Percentiles rank a stretch among this genome's conserved stretches.
Evolutionary conservation across 1,139 yeast species (phyloP).

Genomic region (Saccharomyces hybrid): DNA sequence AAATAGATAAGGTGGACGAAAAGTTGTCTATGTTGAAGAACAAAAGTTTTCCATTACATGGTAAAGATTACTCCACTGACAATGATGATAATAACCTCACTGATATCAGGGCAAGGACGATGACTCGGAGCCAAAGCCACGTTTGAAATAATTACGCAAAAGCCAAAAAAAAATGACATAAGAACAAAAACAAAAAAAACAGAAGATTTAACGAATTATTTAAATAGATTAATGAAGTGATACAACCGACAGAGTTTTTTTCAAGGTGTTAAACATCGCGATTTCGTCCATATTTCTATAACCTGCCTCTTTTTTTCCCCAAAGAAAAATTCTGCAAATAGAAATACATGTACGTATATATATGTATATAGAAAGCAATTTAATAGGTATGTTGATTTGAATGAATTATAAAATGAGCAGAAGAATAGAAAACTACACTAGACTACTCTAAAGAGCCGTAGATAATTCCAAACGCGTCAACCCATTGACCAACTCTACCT

Average conservation of each 20-base stretch:
- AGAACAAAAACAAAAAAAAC: background rate
- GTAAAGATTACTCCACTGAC: slow-evolving; percentile 1
- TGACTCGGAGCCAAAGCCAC: slow-evolving; percentile 11
- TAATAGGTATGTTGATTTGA: background rate
- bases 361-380: background rate
- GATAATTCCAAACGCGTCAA: slow-evolving; percentile 57
- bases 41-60: slow-evolving; percentile 1
- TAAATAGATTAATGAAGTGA: background rate
- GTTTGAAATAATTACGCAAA: background rate
- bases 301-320: background rate
- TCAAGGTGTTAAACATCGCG: background rate
- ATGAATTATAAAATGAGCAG: background rate
- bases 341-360: background rate
- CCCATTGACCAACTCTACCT: slow-evolving; percentile 63
- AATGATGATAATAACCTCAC: background rate
- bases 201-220: background rate
- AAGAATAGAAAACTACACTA: background rate
- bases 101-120: slow-evolving; percentile 1
- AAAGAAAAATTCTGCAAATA: background rate
- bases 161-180: background rate
- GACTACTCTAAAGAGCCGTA: slow-evolving; percentile 20
- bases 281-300: background rate
- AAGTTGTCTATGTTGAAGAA: slow-evolving; percentile 22
- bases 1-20: slow-evolving; percentile 31
- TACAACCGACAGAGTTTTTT: too few species aligned